phyloP scores from a whole-genome alignment of 192 early-diverging fungal species.

The Chytriomyces sp. region DNA sequence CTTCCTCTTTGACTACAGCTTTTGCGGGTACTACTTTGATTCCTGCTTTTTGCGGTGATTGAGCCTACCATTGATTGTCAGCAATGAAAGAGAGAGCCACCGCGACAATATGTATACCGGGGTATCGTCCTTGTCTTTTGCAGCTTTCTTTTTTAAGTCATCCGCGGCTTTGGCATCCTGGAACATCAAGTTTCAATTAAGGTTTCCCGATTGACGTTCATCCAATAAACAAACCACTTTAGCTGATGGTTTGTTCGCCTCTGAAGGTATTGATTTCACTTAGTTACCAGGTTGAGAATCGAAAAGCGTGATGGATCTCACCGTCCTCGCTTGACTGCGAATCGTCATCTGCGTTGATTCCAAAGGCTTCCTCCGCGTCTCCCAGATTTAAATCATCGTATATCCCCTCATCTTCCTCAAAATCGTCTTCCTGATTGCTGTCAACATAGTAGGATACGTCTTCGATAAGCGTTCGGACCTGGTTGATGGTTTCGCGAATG shows the following conservation, averaged over 20 bases:
- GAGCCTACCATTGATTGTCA: constrained; percentile 5
- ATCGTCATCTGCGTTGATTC: constrained; percentile 71
- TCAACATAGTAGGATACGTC: constrained; percentile 94
- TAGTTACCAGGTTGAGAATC: neutral
- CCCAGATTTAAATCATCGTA: constrained; percentile 93
- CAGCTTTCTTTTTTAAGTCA: constrained; percentile 23
- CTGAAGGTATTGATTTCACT: neutral
- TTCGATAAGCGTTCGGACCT: constrained; percentile 82
- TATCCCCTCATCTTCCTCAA: constrained; percentile 89
- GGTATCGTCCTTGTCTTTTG: constrained; percentile 30
- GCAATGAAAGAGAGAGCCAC: neutral
- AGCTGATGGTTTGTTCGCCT: neutral
- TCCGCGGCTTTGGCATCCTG: constrained; percentile 22
- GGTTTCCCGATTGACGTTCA: too few relatives aligned
- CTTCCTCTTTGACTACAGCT: constrained; percentile 47
- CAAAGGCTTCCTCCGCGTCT: constrained; percentile 85
- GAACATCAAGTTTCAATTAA: neutral
- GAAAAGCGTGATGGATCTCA: neutral
- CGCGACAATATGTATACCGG: neutral
- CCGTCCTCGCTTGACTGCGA: constrained; percentile 36
- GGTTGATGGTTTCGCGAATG: too few relatives aligned
- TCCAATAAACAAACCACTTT: neutral
- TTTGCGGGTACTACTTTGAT: constrained; percentile 30
- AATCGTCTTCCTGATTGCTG: constrained; percentile 86
- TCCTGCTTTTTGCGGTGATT: constrained; percentile 3